These are phyloP conservation scores for Coelastrella sp. DNA, from an alignment of 139 green algal genomes.

Conservation along the genomic window DNA sequence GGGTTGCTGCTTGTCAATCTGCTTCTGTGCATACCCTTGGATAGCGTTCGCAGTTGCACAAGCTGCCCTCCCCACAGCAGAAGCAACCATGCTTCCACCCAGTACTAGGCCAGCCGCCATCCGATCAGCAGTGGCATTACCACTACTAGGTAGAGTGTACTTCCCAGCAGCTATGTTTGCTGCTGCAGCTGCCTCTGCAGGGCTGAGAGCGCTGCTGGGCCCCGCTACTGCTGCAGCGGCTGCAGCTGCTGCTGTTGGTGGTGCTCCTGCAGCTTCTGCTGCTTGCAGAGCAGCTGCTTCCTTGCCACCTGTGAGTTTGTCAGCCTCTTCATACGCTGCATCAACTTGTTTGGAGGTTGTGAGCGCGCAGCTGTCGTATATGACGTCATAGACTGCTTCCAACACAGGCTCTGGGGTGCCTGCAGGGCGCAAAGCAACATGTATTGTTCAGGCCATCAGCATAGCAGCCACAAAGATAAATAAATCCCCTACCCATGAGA, in stretches of 20 bases:
- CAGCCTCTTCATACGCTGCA: constrained; percentile 37
- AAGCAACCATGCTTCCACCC: background rate
- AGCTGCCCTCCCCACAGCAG: constrained; percentile 23
- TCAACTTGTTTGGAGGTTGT: constrained; percentile 38
- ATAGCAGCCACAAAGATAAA: background rate
- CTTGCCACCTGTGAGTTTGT: constrained; percentile 45
- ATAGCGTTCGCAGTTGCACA: constrained; percentile 23
- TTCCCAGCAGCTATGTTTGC: background rate
- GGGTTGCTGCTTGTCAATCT: background rate
- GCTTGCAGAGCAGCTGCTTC: constrained; percentile 36
- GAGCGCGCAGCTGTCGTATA: constrained; percentile 36
- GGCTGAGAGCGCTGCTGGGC: background rate
- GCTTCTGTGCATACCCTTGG: constrained; percentile 29
- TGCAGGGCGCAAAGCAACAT: background rate
- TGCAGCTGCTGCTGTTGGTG: background rate
- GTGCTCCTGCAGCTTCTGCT: constrained; percentile 31
- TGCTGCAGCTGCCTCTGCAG: constrained; percentile 21
- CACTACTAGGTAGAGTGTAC: constrained; percentile 15
- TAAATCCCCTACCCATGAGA: no score
- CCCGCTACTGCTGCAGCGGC: constrained; percentile 29
- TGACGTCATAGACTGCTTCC: constrained; percentile 41
- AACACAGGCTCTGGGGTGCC: constrained; percentile 15
- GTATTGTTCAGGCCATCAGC: background rate
- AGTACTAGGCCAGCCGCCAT: constrained; percentile 28
- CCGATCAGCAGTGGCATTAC: constrained; percentile 17